These are phyloP conservation scores for Gossypium davidsonii DNA, from an alignment of 441 rosid genomes.

Conservation along the genomic window DNA sequence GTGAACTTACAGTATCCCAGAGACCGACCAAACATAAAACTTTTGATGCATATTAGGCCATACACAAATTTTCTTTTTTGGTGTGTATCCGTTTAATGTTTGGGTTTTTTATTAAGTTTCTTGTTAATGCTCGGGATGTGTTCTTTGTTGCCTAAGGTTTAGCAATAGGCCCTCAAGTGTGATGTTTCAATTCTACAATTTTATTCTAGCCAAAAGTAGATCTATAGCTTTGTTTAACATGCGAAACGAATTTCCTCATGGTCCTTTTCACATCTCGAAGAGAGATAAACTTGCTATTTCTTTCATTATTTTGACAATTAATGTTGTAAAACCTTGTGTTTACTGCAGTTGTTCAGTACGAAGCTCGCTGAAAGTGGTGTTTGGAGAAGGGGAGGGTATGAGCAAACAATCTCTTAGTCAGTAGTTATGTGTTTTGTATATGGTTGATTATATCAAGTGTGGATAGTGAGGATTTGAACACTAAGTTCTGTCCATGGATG, in stretches of 20 bases:
- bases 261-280: neutral
- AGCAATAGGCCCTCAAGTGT: neutral
- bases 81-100: neutral
- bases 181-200: neutral
- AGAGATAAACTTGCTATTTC: neutral
- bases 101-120: neutral
- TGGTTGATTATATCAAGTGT: neutral
- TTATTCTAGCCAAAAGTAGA: neutral
- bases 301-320: neutral
- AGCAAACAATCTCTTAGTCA: neutral
- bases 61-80: neutral
- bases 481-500: neutral
- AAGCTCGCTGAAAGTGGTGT: slow-evolving; percentile 31
- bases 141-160: neutral
- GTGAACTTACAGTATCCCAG: neutral
- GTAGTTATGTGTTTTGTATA: neutral
- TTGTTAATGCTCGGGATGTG: neutral
- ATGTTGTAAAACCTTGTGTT: neutral
- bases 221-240: neutral
- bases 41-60: neutral
- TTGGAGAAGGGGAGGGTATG: neutral
- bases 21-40: neutral
- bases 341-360: slow-evolving; percentile 44
- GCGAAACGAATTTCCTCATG: neutral
- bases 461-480: neutral